A percentile compares a stretch with the other conserved stretches of the same genome.
Conservation (phyloP, 305 asterid species). For the Fraxinus velutina region DNA sequence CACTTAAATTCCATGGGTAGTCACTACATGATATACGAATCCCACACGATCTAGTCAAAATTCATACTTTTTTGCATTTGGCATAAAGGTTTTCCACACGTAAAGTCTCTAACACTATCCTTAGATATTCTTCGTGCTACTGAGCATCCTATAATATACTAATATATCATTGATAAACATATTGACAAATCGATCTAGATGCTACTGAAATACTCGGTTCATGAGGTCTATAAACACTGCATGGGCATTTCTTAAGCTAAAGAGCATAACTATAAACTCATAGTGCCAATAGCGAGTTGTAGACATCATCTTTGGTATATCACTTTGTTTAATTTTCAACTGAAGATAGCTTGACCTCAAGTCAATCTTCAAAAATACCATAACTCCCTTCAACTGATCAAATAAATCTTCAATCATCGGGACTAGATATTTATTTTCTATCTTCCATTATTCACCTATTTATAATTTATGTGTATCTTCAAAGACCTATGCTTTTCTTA, state of each 20-base stretch:
- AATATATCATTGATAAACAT: background rate
- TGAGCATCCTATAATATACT: background rate
- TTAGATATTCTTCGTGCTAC: background rate
- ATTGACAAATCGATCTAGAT: background rate
- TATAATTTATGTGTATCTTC: background rate
- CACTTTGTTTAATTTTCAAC: background rate
- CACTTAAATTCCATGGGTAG: background rate
- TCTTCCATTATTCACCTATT: background rate
- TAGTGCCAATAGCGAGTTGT: background rate
- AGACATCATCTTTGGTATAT: background rate
- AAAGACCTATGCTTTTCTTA: background rate
- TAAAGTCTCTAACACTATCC: background rate
- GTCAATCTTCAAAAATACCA: background rate
- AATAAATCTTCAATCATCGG: background rate
- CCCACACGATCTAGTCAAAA: background rate
- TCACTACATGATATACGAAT: background rate
- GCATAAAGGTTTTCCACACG: background rate
- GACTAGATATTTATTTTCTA: background rate
- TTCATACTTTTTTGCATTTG: background rate
- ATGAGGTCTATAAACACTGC: background rate
- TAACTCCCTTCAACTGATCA: background rate
- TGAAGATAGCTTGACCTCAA: background rate
- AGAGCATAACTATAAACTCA: background rate
- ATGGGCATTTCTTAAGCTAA: background rate
- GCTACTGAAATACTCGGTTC: background rate